These are phyloP conservation scores for Rhodomyrtus psidioides DNA, from an alignment of 441 rosid genomes.

Conservation along the genomic window DNA sequence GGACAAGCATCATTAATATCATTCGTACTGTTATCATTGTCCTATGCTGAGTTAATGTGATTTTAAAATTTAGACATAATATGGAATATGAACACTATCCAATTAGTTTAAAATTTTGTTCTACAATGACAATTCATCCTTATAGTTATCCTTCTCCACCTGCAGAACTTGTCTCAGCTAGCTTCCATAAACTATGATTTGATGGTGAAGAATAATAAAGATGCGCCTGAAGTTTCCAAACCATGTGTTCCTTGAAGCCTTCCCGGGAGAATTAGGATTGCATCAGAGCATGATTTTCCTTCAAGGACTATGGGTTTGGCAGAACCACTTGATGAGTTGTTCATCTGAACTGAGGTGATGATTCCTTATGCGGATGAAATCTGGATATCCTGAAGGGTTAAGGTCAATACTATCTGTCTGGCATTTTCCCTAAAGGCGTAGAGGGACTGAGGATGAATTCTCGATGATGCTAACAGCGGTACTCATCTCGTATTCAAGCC, in stretches of 20 bases:
- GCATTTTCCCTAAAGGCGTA: neutral
- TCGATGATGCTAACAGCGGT: neutral
- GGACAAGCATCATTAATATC: neutral
- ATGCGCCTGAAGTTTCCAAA: constrained; percentile 45
- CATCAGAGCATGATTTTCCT: neutral
- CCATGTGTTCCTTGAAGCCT: constrained; percentile 23
- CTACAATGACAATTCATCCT: neutral
- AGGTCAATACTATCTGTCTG: neutral
- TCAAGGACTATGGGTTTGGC: neutral
- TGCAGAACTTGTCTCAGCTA: constrained; percentile 87
- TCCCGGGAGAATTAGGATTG: neutral
- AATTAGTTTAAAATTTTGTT: neutral
- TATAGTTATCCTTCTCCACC: neutral
- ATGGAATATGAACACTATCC: neutral
- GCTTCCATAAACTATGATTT: constrained; percentile 91
- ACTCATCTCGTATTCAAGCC: neutral
- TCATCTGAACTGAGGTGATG: neutral
- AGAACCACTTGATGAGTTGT: neutral
- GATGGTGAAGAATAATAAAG: constrained; percentile 55
- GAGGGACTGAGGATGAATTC: neutral
- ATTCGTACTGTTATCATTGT: neutral
- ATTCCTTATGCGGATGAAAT: neutral
- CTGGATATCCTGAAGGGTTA: neutral
- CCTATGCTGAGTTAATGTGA: neutral
- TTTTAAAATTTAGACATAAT: neutral